Evolutionary conservation across 192 early-diverging fungal genomes (phyloP).

Genomic region (Kickxella alabastrina): DNA sequence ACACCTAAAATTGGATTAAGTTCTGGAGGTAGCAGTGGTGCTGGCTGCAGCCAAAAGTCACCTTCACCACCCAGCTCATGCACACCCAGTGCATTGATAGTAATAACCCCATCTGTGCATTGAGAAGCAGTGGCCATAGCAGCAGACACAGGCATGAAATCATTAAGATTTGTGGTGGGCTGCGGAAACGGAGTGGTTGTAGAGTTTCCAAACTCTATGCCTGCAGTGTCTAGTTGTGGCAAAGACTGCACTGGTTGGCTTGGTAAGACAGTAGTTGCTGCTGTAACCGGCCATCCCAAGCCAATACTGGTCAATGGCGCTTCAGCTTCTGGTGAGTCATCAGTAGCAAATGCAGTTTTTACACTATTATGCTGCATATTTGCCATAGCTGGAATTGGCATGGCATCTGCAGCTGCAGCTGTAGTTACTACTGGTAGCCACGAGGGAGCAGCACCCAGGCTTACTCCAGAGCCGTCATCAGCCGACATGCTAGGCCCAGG

Average conservation of each 20-base stretch:
- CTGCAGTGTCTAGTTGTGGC: too few species aligned
- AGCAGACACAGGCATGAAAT: too few species aligned
- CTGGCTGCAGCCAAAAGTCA: constrained; percentile 33
- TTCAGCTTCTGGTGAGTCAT: not conserved
- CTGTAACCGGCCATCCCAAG: constrained; percentile 36
- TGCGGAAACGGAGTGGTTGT: not conserved
- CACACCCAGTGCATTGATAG: constrained; percentile 44
- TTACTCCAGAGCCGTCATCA: constrained; percentile 25
- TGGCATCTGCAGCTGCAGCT: not conserved
- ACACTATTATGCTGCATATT: not conserved
- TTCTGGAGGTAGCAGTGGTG: constrained; percentile 39
- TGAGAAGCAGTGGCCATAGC: too few species aligned
- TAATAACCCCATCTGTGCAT: constrained; percentile 16
- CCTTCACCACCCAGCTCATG: constrained; percentile 36
- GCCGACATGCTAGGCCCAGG: constrained; percentile 38
- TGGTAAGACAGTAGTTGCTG: too few species aligned
- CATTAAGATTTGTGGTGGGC: too few species aligned
- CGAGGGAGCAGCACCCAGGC: constrained; percentile 28
- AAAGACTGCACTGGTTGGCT: too few species aligned
- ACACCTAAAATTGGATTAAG: constrained; percentile 18
- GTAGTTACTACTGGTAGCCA: constrained; percentile 19
- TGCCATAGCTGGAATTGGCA: not conserved
- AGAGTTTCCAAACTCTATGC: too few species aligned
- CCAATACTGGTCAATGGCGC: constrained; percentile 13
- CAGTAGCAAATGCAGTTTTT: too few species aligned